Percentiles rank a stretch among this genome's conserved stretches.
phyloP scores from a whole-genome alignment of 352 stramenopile genomes.

The Phytophthora ramorum region DNA sequence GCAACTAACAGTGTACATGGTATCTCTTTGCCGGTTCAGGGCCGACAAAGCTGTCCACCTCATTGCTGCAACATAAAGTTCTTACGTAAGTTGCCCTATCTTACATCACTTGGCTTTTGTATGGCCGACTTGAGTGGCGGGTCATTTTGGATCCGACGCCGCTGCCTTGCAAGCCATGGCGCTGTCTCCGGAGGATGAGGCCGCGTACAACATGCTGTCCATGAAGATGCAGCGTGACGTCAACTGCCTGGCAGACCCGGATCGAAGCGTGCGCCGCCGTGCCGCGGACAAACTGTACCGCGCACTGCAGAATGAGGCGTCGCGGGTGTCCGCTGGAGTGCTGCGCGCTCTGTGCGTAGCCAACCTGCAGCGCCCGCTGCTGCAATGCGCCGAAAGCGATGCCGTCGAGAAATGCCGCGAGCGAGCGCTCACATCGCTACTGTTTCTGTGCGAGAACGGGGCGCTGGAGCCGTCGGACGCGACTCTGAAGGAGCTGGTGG shows the following conservation, averaged over 20 bases:
- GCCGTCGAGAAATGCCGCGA: conserved; percentile 83
- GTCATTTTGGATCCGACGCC: conserved; percentile 20
- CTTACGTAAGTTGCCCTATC: conserved; percentile 24
- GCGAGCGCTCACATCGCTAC: conserved; percentile 61
- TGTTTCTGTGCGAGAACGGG: conserved; percentile 60
- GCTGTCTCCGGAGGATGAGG: conserved; percentile 60
- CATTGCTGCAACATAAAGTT: not conserved
- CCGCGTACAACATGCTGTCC: conserved; percentile 59
- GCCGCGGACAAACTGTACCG: conserved; percentile 78
- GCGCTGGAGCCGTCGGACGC: conserved; percentile 49
- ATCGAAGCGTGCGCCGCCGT: conserved; percentile 74
- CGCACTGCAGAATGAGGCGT: conserved; percentile 51
- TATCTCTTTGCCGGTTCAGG: not conserved
- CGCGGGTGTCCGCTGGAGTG: conserved; percentile 39
- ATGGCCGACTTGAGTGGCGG: conserved; percentile 20
- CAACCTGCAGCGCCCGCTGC: conserved; percentile 58
- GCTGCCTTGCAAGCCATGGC: conserved; percentile 31
- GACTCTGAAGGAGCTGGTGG: conserved; percentile 58
- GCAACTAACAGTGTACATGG: conserved; percentile 16
- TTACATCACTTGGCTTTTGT: conserved; percentile 26
- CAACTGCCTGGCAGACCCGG: conserved; percentile 78
- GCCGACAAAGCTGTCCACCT: not conserved
- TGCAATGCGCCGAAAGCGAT: conserved; percentile 58
- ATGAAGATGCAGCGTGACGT: conserved; percentile 89
- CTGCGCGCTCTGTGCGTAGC: conserved; percentile 49